Base-by-base conservation (phyloP, 257 asterid genomes). In the Cynanchum wilfordii region DNA sequence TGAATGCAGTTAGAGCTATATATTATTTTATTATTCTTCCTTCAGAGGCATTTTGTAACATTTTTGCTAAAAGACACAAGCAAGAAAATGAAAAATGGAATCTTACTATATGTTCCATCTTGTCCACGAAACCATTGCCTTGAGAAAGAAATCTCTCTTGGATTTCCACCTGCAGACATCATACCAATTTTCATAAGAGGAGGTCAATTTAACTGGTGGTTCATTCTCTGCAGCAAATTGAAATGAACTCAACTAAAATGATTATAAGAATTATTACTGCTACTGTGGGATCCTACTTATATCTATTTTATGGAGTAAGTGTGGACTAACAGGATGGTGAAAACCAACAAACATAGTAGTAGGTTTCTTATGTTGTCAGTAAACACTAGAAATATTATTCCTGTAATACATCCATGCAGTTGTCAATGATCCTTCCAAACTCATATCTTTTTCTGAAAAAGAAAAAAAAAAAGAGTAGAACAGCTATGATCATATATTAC, bases 121-220 rank as follows among this genome's bases (percentile, higher is more conserved):
- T 95, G 98, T 77, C 94, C 97, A 44, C 88, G 96, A 82, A 90
- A 92, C 99, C 99, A 95, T 77, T 91, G 96, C 84, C 99, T 84
- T 69, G 99, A 92, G 82, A 89, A 95, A 92, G 90, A 95, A 95
- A 81, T 95, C 99, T 86, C 87, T 89, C 86, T 86, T 95, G 25
- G 91, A 79, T 62, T 86, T 87, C 98, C 99, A 84, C 99, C 99
- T 95, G 94, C 80, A 83, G 45, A 76, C 36, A 74, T 65, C 66
- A 45, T 70, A 74, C 44, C 74, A 22, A 56, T 13, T 73, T 68
- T 36, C 44, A 76, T 24, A 77, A 27, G 62, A 65, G 78, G 69
- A 81, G 74, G 74, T 60, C 75, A 71, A 36, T 75, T 19, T 16
- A 11, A 20, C 33, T 51, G 25, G 49, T 58, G 24, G 75, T 7